Evolutionary conservation across 2,329 filamentous ascomycete species (phyloP).

Genomic region (Paecilomyces dactylethromorphus): DNA sequence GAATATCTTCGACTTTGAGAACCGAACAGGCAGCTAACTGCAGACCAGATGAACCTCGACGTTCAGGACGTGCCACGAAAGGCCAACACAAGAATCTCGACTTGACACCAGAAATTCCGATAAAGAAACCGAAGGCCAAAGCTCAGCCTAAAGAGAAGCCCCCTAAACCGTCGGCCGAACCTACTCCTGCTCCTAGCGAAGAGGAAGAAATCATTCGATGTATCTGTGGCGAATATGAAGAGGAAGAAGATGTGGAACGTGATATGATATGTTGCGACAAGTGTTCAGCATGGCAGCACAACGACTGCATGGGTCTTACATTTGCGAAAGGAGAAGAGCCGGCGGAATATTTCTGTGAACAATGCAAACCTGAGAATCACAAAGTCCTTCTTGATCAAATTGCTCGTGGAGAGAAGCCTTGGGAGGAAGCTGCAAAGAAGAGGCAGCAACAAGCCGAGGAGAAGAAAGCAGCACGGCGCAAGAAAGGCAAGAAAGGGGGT

Average conservation of each 20-base stretch:
- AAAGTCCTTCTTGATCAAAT: constrained; percentile 72
- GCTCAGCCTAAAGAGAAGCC: constrained; percentile 39
- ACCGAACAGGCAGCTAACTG: constrained; percentile 20
- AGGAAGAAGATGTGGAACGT: constrained; percentile 77
- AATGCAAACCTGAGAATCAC: constrained; percentile 79
- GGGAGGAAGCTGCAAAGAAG: constrained; percentile 63
- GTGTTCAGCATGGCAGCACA: constrained; percentile 94
- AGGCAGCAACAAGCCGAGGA: constrained; percentile 56
- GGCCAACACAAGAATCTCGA: constrained; percentile 92
- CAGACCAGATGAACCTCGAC: constrained; percentile 71
- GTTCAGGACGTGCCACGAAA: constrained; percentile 93
- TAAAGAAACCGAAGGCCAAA: constrained; percentile 43
- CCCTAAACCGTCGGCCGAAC: constrained; percentile 42
- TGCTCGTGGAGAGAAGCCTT: constrained; percentile 73
- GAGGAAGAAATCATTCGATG: constrained; percentile 78
- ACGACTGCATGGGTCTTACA: constrained; percentile 84
- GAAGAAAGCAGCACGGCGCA: constrained; percentile 54
- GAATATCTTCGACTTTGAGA: background rate
- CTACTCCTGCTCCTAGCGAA: constrained; percentile 38
- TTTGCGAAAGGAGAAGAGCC: constrained; percentile 69
- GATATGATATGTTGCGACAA: constrained; percentile 95
- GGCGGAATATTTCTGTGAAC: constrained; percentile 86
- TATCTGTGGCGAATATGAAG: constrained; percentile 81
- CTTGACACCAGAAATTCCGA: constrained; percentile 52
- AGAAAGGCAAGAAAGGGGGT: constrained; percentile 48